A percentile compares a stretch with the other conserved stretches of the same genome.
phyloP scores from a whole-genome alignment of 2,329 filamentous ascomycete genomes.

The Aspergillus tanneri region DNA sequence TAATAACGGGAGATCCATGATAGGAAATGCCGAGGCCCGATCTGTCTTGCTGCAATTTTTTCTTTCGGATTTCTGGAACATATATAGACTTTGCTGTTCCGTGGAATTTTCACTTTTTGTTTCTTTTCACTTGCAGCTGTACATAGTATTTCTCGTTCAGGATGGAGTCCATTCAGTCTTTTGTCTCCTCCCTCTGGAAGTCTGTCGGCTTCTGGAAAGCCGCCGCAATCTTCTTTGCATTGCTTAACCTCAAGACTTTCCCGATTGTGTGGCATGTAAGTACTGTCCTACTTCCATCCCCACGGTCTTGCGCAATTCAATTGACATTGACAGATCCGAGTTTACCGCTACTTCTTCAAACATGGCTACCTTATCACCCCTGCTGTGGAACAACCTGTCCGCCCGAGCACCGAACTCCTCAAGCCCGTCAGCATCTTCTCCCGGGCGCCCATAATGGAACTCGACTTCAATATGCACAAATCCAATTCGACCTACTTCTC shows the following conservation, averaged over 20 bases:
- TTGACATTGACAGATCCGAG: conserved; percentile 49
- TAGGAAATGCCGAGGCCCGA: no score
- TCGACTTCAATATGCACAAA: conserved; percentile 81
- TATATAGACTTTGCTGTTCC: no score
- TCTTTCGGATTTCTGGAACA: no score
- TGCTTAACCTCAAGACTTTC: conserved; percentile 30
- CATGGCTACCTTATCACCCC: conserved; percentile 51
- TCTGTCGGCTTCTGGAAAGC: conserved; percentile 24
- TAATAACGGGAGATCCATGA: no score
- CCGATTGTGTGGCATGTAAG: conserved; percentile 35
- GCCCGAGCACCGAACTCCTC: conserved; percentile 55
- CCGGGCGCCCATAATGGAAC: conserved; percentile 68
- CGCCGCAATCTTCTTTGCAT: conserved; percentile 24
- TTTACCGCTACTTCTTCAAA: conserved; percentile 57
- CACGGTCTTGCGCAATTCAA: not conserved
- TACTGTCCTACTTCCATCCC: not conserved
- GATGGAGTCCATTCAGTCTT: conserved; percentile 15
- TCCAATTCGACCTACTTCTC: conserved; percentile 79
- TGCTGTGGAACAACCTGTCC: conserved; percentile 42
- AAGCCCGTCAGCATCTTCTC: conserved; percentile 65
- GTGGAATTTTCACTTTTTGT: no score
- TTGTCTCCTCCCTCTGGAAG: conserved; percentile 14
- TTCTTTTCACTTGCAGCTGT: no score
- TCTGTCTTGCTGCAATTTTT: no score
- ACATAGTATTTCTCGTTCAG: no score